phyloP scores from a whole-genome alignment of 1,284 basidiomycete genomes.

The Ganoderma lingzhi region DNA sequence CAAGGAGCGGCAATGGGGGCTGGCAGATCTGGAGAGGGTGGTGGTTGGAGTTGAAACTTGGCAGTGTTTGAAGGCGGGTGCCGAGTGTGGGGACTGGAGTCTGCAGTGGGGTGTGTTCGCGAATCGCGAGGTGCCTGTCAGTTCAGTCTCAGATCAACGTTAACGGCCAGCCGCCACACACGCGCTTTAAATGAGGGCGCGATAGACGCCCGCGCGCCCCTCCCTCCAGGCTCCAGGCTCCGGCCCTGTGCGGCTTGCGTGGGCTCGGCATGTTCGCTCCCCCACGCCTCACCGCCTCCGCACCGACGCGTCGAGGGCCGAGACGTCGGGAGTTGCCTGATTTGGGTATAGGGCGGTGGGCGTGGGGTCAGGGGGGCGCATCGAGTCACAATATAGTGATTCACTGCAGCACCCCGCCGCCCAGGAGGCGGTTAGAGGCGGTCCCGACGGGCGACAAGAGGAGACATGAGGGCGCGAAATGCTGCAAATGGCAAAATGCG shows the following conservation, averaged over 20 bases:
- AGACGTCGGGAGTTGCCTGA: constrained; percentile 17
- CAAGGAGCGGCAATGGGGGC: background rate
- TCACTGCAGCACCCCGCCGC: background rate
- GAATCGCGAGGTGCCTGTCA: background rate
- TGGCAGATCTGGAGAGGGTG: background rate
- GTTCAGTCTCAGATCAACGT: background rate
- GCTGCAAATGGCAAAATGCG: background rate
- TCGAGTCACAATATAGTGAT: constrained; percentile 15
- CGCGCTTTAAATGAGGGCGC: constrained; percentile 23
- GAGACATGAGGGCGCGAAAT: constrained; percentile 1
- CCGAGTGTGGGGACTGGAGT: no score
- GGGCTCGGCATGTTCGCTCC: constrained; percentile 8
- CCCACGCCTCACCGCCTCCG: background rate
- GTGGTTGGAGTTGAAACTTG: background rate
- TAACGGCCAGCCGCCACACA: background rate
- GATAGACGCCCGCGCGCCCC: constrained; percentile 8
- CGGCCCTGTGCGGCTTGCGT: background rate
- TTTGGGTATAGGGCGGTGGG: constrained; percentile 3
- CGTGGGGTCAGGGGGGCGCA: constrained; percentile 18
- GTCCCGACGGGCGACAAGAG: background rate
- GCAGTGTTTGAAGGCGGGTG: no score
- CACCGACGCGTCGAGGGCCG: constrained; percentile 9
- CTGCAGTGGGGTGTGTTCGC: no score
- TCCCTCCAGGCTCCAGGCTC: background rate
- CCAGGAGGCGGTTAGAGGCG: background rate